Evolutionary conservation across 306 rosid genomes (phyloP), one percentile per base, ranked within the genome.

Genomic region (Malus asiatica): DNA sequence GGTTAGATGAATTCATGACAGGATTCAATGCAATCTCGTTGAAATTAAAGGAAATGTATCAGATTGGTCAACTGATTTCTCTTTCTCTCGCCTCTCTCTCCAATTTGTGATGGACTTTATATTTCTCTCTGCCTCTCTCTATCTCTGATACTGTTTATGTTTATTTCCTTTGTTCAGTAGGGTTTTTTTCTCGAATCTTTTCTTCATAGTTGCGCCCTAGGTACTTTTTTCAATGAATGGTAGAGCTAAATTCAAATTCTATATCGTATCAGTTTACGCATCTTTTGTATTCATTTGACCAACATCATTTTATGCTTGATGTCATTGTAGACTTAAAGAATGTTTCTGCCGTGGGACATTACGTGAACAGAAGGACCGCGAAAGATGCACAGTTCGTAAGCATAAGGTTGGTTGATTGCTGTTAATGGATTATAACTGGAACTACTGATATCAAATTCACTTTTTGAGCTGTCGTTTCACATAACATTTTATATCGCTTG

Each of bases 1-100:
- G 97, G 83, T 81, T 95, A 86, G 99, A 95, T 23, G 96, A 95
- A 85, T 92, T 95, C 86, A 95, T 95, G 97, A 96, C 89, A 76
- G 97, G 99, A 71, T 95, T 95, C 78, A 95, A 88, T 81, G 78
- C 97, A 52, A 90, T 92, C 87, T 92, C 99, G 61, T 88, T 95
- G 67, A 95, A 95, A 84, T 80, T 95, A 46, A 95, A 92, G 83
- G 99, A 95, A 83, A 95, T 90, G 97, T 90, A 92, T 77, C 99
- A 95, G 97, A 96, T 92, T 71, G 80, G 81, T 72, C 66, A 78
- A 70, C 80, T 67, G 29, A 68, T 60, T 79, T 61, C 64, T 62
- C 46, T 61, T 60, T 62, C 45, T 44, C 65, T 61, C 33, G 33
- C 33, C 25, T 25, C 27, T 25, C 27, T 25, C 27, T 25, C 44